Evolutionary conservation across 805 yeast species (phyloP).

Genomic region (Isabelozyma pseudorhagii): DNA sequence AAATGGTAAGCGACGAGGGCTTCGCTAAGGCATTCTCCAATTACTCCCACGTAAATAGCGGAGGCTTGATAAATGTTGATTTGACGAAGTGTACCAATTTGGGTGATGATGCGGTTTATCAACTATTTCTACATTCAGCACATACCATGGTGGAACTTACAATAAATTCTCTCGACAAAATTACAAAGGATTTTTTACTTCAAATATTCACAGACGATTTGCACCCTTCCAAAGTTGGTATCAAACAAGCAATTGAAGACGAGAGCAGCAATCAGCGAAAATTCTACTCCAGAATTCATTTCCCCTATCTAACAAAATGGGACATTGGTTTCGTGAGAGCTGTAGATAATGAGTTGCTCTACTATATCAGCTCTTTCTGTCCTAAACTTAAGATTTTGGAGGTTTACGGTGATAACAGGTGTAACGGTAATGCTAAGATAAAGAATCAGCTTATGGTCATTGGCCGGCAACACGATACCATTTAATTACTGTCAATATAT

Average conservation of each 20-base stretch:
- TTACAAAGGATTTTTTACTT: constrained; percentile 51
- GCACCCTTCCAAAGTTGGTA: constrained; percentile 18
- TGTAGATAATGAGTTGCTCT: constrained; percentile 68
- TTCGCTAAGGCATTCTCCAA: constrained; percentile 54
- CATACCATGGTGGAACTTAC: constrained; percentile 65
- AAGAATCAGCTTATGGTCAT: constrained; percentile 58
- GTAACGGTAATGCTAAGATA: constrained; percentile 52
- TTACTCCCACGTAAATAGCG: constrained; percentile 46
- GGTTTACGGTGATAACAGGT: constrained; percentile 75
- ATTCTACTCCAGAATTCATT: constrained; percentile 17
- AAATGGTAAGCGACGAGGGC: constrained; percentile 69
- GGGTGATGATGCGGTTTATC: constrained; percentile 59
- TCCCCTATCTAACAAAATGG: constrained; percentile 62
- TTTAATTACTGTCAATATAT: constrained; percentile 18
- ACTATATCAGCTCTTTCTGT: constrained; percentile 55
- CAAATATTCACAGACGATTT: constrained; percentile 39
- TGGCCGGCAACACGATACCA: constrained; percentile 71
- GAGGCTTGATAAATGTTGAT: constrained; percentile 58
- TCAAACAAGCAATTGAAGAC: constrained; percentile 10
- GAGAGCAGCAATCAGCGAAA: constrained; percentile 4
- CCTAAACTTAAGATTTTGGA: constrained; percentile 64
- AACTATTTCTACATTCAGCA: constrained; percentile 60
- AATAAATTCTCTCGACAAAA: constrained; percentile 65
- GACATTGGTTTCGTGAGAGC: constrained; percentile 80
- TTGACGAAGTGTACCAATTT: constrained; percentile 65